Conservation (phyloP, 176 grass and related monocot species). For the Aegilops tauschii region DNA sequence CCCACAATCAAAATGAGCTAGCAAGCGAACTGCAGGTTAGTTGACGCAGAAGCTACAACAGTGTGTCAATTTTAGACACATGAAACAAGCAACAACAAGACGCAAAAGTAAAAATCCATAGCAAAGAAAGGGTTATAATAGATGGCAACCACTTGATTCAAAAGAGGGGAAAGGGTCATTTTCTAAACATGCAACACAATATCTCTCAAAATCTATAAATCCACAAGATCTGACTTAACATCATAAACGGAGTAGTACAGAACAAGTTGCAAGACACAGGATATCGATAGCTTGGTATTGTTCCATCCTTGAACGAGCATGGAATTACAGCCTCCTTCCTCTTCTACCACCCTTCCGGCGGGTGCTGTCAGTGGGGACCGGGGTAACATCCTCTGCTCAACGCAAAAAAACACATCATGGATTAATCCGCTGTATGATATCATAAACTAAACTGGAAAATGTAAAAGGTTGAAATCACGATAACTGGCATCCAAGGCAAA, state of each 20-base stretch:
- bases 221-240: background rate
- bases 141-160: background rate
- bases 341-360: conserved; percentile 89
- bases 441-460: background rate
- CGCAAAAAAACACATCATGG: too few species aligned
- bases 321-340: conserved; percentile 80
- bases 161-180: background rate
- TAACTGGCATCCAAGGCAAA: background rate
- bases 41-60: too few species aligned
- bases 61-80: too few species aligned
- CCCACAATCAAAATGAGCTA: too few species aligned
- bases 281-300: background rate
- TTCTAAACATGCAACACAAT: conserved; percentile 5
- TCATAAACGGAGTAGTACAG: conserved; percentile 21
- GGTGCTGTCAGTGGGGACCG: conserved; percentile 82
- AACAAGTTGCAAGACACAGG: background rate
- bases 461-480: background rate
- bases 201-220: conserved; percentile 32
- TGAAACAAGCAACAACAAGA: too few species aligned
- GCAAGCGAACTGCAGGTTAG: too few species aligned
- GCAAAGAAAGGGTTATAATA: background rate
- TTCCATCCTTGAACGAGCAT: background rate
- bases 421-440: background rate
- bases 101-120: too few species aligned
- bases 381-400: conserved; percentile 26